These are phyloP conservation scores for Aspergillus indologenus DNA, from an alignment of 495 filamentous ascomycete species.

Conservation along the genomic window DNA sequence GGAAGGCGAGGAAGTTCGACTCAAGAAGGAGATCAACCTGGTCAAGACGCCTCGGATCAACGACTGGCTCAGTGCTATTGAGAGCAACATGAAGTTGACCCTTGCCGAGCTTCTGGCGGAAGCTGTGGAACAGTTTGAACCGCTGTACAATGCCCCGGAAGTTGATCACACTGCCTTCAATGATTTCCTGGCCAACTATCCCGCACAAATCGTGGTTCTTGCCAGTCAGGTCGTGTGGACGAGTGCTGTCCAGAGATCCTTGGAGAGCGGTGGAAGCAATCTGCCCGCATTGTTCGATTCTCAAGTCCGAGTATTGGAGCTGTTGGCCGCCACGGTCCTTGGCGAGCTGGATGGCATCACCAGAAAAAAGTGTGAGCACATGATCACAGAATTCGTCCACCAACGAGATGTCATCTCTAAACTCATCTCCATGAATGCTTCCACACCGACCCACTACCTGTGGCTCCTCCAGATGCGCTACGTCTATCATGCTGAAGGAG, in stretches of 20 bases:
- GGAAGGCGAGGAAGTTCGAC: conserved; percentile 83
- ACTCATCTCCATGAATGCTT: conserved; percentile 70
- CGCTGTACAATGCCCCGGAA: conserved; percentile 62
- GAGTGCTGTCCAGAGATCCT: conserved; percentile 67
- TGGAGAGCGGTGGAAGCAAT: conserved; percentile 64
- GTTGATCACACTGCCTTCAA: conserved; percentile 67
- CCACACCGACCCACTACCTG: conserved; percentile 75
- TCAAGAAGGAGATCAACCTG: conserved; percentile 88
- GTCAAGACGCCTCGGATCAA: conserved; percentile 94
- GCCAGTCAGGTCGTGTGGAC: conserved; percentile 97
- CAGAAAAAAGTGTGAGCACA: conserved; percentile 94
- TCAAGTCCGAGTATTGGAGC: conserved; percentile 73
- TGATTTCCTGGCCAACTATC: conserved; percentile 74
- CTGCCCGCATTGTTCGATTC: conserved; percentile 67
- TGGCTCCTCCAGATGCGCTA: conserved; percentile 99
- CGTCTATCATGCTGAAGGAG: conserved; percentile 76
- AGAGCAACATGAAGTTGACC: conserved; percentile 90
- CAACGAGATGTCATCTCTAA: conserved; percentile 89
- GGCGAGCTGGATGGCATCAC: conserved; percentile 82
- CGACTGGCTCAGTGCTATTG: conserved; percentile 90
- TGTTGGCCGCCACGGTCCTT: conserved; percentile 85
- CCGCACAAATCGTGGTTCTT: conserved; percentile 92
- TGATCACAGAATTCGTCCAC: conserved; percentile 98
- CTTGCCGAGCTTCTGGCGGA: conserved; percentile 87
- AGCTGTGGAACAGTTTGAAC: conserved; percentile 68